Evolutionary conservation across 495 filamentous ascomycete species (phyloP).

Genomic region (Daldinia loculata): DNA sequence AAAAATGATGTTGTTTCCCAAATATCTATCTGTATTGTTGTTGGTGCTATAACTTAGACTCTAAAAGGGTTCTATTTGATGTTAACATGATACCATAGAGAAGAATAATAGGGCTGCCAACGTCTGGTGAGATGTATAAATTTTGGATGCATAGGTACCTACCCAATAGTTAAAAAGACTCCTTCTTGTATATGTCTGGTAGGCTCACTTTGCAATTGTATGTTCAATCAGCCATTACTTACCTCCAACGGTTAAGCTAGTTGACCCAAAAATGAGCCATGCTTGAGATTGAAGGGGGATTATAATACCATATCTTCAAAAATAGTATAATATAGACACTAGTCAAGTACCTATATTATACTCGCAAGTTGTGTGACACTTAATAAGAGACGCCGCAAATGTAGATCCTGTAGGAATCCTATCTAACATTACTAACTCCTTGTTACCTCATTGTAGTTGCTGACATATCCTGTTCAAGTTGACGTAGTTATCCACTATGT

Average conservation of each 20-base stretch:
- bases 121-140: neutral
- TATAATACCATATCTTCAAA: neutral
- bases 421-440: neutral
- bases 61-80: neutral
- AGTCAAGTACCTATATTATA: neutral
- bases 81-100: constrained; percentile 22
- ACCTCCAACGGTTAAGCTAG: no score
- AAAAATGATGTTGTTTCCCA: constrained; percentile 27
- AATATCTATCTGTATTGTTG: constrained; percentile 17
- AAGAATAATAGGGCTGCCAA: neutral
- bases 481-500: neutral
- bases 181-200: no score
- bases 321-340: neutral
- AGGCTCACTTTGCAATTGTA: no score
- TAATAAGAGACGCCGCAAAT: neutral
- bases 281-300: neutral
- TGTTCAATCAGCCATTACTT: no score
- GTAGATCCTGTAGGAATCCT: neutral
- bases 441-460: neutral
- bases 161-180: no score
- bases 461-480: neutral
- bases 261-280: no score
- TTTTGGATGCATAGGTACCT: neutral
- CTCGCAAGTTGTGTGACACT: neutral
- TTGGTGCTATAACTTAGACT: neutral